Evolutionary conservation across 2,329 filamentous ascomycete species (phyloP).

Genomic region (Geosmithia flava): DNA sequence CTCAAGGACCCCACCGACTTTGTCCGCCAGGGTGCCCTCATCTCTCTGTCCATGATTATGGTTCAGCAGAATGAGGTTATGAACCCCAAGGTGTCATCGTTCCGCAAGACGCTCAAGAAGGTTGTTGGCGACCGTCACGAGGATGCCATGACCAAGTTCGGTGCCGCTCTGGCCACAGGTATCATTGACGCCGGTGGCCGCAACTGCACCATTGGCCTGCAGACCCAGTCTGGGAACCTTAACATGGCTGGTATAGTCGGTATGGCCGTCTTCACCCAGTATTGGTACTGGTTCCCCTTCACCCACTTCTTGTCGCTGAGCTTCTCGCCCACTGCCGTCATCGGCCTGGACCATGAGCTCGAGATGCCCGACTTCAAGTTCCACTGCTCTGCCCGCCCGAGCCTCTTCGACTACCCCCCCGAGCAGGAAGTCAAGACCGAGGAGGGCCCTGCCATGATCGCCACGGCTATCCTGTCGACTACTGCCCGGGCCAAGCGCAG

Average conservation of each 20-base stretch:
- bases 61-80: slow-evolving; percentile 98
- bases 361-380: slow-evolving; percentile 93
- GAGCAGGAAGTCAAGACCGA: slow-evolving; percentile 93
- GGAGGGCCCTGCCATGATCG: slow-evolving; percentile 85
- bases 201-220: slow-evolving; percentile 95
- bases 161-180: slow-evolving; percentile 82
- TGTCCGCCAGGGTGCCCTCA: slow-evolving; percentile 89
- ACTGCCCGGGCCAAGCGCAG: slow-evolving; percentile 94
- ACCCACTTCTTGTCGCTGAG: slow-evolving; percentile 94
- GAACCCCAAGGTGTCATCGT: slow-evolving; percentile 89
- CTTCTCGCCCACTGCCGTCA: slow-evolving; percentile 94
- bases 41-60: slow-evolving; percentile 93
- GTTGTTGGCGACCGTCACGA: slow-evolving; percentile 91
- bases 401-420: slow-evolving; percentile 94
- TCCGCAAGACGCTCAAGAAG: slow-evolving; percentile 89
- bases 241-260: slow-evolving; percentile 98
- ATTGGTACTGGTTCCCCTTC: slow-evolving; percentile 99
- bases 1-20: slow-evolving; percentile 99
- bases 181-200: slow-evolving; percentile 97
- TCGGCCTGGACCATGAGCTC: slow-evolving; percentile 85
- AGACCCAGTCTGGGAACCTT: slow-evolving; percentile 95
- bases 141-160: slow-evolving; percentile 99
- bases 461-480: slow-evolving; percentile 90
- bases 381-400: slow-evolving; percentile 86
- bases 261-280: slow-evolving; percentile 96